Percentiles rank a stretch among this genome's conserved stretches.
Evolutionary conservation across 169 alveolate genomes (phyloP).

Genomic region (Cyclospora cayetanensis): DNA sequence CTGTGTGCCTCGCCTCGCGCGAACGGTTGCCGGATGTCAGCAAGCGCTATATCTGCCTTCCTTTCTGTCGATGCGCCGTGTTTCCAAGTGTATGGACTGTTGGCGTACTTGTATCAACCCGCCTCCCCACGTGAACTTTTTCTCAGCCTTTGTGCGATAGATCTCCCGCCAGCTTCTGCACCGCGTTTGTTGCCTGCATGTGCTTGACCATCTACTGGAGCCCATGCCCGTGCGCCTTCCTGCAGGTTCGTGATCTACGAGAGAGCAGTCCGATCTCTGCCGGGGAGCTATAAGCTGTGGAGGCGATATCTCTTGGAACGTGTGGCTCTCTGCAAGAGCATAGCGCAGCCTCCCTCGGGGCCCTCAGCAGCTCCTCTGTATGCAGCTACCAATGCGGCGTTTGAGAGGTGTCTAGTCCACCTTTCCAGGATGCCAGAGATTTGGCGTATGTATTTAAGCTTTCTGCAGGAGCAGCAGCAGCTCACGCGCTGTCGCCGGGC

Average conservation of each 20-base stretch:
- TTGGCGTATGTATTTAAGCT: constrained; percentile 51
- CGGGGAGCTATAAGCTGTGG: constrained; percentile 75
- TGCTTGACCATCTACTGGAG: too few species aligned
- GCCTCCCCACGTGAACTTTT: too few species aligned
- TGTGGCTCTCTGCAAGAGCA: not conserved
- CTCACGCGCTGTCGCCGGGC: constrained; percentile 63
- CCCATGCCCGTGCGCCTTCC: too few species aligned
- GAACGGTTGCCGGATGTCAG: too few species aligned
- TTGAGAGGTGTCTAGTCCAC: constrained; percentile 67
- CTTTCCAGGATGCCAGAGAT: constrained; percentile 71
- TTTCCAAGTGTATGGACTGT: too few species aligned
- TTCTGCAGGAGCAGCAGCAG: constrained; percentile 55
- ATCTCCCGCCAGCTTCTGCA: not conserved
- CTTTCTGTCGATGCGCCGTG: too few species aligned
- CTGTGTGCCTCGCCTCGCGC: too few species aligned
- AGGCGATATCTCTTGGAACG: constrained; percentile 56
- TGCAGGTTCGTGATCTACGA: constrained; percentile 64
- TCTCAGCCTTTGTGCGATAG: not conserved
- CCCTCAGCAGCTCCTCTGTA: not conserved
- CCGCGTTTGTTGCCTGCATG: not conserved
- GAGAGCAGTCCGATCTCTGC: constrained; percentile 67
- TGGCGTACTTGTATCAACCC: too few species aligned
- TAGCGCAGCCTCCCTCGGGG: not conserved
- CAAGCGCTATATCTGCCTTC: too few species aligned
- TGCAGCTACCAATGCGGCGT: constrained; percentile 40